Evolutionary conservation across 2,329 filamentous ascomycete species (phyloP), one percentile per base, ranked within the genome.

Genomic region (Calonectria naviculata): DNA sequence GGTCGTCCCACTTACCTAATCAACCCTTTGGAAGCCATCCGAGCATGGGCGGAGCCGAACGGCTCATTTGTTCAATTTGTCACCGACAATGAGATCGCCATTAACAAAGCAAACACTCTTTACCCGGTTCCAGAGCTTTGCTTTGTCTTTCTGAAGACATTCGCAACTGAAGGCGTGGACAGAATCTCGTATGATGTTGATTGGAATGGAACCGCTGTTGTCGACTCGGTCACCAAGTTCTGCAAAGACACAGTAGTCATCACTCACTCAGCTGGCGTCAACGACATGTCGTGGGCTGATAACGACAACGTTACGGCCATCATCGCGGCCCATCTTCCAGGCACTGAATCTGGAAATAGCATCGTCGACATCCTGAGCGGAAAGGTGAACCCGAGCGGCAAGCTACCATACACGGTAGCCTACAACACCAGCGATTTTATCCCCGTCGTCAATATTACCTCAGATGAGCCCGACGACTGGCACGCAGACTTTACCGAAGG

Each of bases 361-460:
- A 84, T 95, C 15, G 88, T 70, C 21, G 52, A 56, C 13, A 38
- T 56, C 4, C 13, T 56, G 10, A 56, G 52, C 13, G 52, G 52
- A 26, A 89, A 91, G 61, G 88, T 89, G 65, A 91, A 90, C 44
- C 92, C 92, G 21, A 91, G 89, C 70, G 93, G 93, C 8, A 90
- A 92, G 75, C 85, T 94, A 9, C 92, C 92, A 4, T 94, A 94
- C 83, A 94, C 92, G 17, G 89, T 93, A 75, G 91, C 91, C 19
- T 82, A 84, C 71, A 86, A 87, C 26, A 88, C 85, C n/a, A 84
- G 81, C 38, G 85, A 86, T 80, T 85, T 85, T 80, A 85, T 85
- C 47, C 82, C 82, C 0, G 83, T 83, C 4, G 80, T 83, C 3
- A 78, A 74, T 12, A 73, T 83, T 74, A 80, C 81, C 74, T 84